These are phyloP conservation scores for Rossbeevera mucosa DNA, from an alignment of 768 basidiomycete genomes.

Conservation along the genomic window DNA sequence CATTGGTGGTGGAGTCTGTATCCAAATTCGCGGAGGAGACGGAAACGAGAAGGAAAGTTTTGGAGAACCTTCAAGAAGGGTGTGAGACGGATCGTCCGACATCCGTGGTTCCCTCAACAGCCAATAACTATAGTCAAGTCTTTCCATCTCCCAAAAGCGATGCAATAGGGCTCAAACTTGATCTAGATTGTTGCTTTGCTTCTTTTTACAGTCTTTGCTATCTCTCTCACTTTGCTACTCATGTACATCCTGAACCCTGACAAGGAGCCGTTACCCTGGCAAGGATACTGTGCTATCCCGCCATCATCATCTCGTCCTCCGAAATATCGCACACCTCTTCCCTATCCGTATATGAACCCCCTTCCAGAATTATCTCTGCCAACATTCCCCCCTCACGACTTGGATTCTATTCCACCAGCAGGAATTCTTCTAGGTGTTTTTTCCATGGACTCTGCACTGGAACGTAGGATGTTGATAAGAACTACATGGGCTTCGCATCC, in stretches of 20 bases:
- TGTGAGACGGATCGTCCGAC: slow-evolving; percentile 53
- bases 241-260: slow-evolving; percentile 95
- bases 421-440: slow-evolving; percentile 90
- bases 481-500: slow-evolving; percentile 86
- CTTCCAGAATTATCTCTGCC: slow-evolving; percentile 25
- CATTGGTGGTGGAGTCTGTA: slow-evolving; percentile 54
- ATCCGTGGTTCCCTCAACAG: slow-evolving; percentile 74
- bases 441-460: slow-evolving; percentile 78
- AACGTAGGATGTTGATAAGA: slow-evolving; percentile 82
- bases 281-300: slow-evolving; percentile 82
- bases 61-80: slow-evolving; percentile 52
- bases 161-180: slow-evolving; percentile 20
- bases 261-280: slow-evolving; percentile 92
- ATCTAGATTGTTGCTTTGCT: slow-evolving; percentile 63
- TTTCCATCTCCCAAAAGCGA: background rate
- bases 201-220: slow-evolving; percentile 74
- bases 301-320: slow-evolving; percentile 42
- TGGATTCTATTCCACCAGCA: slow-evolving; percentile 74
- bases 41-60: slow-evolving; percentile 45
- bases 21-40: slow-evolving; percentile 42
- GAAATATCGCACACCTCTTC: slow-evolving; percentile 38
- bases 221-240: slow-evolving; percentile 79
- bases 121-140: slow-evolving; percentile 73
- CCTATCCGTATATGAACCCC: slow-evolving; percentile 37
- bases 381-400: slow-evolving; percentile 66